Base-by-base conservation (phyloP, 768 basidiomycete genomes). In the Sutorius australiensis region DNA sequence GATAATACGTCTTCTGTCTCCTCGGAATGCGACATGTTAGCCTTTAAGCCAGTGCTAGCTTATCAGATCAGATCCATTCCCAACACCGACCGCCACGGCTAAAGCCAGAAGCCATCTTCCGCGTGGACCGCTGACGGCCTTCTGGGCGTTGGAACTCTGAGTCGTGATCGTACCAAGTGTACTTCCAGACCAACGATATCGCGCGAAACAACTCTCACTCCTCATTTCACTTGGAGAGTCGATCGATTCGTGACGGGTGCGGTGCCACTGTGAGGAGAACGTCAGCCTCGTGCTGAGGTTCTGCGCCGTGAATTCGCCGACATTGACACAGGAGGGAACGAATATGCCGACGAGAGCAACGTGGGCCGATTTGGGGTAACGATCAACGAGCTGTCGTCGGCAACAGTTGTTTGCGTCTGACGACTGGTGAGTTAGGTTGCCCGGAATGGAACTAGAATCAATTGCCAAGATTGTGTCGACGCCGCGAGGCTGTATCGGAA, bases 391-490 rank as follows among this genome's bases (percentile, higher is more conserved):
- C 52, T 65, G 10, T 65, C 68, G 5, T 59, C 48, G 4, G 65
- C 56, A 12, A 64, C n/a, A 70, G 40, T 48, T 44, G 37, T 61
- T 50, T 0, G 45, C 21, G 28, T 69, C 57, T 7, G 50, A 17
- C 5, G 44, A 58, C 67, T 66, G 32, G 24, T 66, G 34, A 17
- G 17, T 10, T 11, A 11, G 6, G 27, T 57, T 5, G 16, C 34
- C 19, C 1, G 38, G 13, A 12, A 5, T 12, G 1, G 2, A 32
- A 5, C 24, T 2, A 24, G 69, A 72, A 59, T 83, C 81, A 42
- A 81, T 73, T 0, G 78, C 79, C 31, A 82, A 44, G 58, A 83
- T 76, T 7, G 73, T 71, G 53, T 83, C 81, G 47, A 81, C 59
- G 0, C 60, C 66, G 40, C 81, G 75, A 21, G 81, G 81, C 45